Percentiles rank a stretch among this genome's conserved stretches.
Conservation (phyloP, 2,329 filamentous ascomycete genomes). For the Fonsecaea pugnacius region DNA sequence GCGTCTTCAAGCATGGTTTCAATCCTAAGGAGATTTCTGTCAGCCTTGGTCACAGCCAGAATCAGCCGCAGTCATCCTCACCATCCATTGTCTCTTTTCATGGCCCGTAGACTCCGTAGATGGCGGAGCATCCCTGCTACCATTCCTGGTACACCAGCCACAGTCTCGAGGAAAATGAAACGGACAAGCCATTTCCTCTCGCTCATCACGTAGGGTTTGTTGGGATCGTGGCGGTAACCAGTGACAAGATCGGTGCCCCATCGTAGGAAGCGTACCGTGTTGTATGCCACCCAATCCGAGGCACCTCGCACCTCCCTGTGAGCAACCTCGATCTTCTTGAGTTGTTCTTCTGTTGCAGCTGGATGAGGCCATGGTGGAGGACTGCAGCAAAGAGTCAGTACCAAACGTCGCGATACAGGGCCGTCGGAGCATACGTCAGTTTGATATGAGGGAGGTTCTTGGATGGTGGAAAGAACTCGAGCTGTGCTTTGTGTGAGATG, state of each 20-base stretch:
- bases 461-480: conserved; percentile 62
- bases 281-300: conserved; percentile 79
- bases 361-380: conserved; percentile 38
- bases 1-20: conserved; percentile 87
- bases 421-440: conserved; percentile 28
- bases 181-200: conserved; percentile 88
- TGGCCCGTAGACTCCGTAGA: conserved; percentile 76
- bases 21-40: conserved; percentile 62
- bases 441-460: conserved; percentile 56
- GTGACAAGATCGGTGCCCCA: conserved; percentile 82
- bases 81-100: conserved; percentile 94
- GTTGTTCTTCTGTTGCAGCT: conserved; percentile 74
- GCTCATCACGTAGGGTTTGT: conserved; percentile 69
- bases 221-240: conserved; percentile 74
- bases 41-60: conserved; percentile 1
- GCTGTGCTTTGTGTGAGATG: conserved; percentile 43
- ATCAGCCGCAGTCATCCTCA: conserved; percentile 39
- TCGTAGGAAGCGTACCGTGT: conserved; percentile 73
- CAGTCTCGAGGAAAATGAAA: conserved; percentile 91
- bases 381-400: conserved; percentile 43
- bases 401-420: conserved; percentile 6
- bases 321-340: conserved; percentile 72
- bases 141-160: conserved; percentile 96
- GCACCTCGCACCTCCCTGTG: conserved; percentile 74
- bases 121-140: conserved; percentile 94